Evolutionary conservation across 2,329 filamentous ascomycete species (phyloP).

Genomic region (Botrytis fragariae): DNA sequence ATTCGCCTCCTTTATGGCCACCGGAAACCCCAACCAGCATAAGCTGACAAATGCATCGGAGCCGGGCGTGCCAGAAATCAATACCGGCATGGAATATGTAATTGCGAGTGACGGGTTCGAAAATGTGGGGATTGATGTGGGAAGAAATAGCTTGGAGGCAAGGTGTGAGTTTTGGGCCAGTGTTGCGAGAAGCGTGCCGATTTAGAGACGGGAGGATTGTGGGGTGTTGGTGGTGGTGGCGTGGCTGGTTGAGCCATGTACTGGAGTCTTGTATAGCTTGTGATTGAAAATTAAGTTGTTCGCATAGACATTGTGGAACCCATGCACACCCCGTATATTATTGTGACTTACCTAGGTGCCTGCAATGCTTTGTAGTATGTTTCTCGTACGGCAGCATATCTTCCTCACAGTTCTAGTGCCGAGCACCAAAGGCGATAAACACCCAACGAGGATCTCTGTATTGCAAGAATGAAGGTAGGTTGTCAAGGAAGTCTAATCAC

Average conservation of each 20-base stretch:
- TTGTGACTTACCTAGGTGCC: not conserved
- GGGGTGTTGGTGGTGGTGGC: not conserved
- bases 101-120: conserved; percentile 36
- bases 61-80: conserved; percentile 45
- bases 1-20: conserved; percentile 59
- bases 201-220: conserved; percentile 35
- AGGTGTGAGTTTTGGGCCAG: conserved; percentile 54
- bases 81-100: conserved; percentile 49
- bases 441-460: not conserved
- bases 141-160: conserved; percentile 39
- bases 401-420: not conserved
- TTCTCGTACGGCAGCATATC: not conserved
- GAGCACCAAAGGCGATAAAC: not conserved
- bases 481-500: not conserved
- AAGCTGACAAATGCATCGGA: conserved; percentile 50
- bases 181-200: conserved; percentile 46
- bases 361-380: not conserved
- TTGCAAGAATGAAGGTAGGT: not conserved
- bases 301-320: not conserved
- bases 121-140: conserved; percentile 43
- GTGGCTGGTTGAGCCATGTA: not conserved
- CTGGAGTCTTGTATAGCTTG: not conserved
- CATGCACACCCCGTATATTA: not conserved
- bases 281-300: not conserved
- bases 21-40: conserved; percentile 55